A percentile compares a stretch with the other conserved stretches of the same genome.
Conservation (phyloP, 352 stramenopile species). For the Thalassiosira hispida region DNA sequence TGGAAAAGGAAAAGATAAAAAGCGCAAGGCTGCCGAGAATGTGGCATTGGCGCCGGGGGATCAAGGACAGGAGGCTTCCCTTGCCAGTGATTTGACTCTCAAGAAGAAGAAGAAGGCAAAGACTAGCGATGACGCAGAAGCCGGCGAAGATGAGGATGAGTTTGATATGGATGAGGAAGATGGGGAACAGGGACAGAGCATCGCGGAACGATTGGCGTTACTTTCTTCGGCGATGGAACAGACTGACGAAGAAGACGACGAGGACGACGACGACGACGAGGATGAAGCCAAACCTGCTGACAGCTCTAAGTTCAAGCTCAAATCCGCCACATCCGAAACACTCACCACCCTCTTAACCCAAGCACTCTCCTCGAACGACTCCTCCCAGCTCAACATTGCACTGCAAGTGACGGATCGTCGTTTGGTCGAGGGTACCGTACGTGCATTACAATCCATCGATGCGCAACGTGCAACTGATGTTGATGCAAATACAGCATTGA, state of each 20-base stretch:
- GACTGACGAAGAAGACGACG: conserved; percentile 59
- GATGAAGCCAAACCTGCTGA: conserved; percentile 19
- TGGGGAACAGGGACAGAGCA: conserved; percentile 52
- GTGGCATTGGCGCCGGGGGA: conserved; percentile 47
- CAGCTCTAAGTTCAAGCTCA: conserved; percentile 56
- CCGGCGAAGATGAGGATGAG: conserved; percentile 25
- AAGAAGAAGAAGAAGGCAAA: conserved; percentile 25
- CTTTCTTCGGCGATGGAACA: conserved; percentile 69
- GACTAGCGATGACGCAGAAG: conserved; percentile 9
- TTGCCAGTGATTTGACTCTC: conserved; percentile 42
- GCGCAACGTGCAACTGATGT: conserved; percentile 29
- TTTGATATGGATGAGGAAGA: conserved; percentile 59
- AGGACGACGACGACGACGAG: conserved; percentile 52
- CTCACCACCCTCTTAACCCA: conserved; percentile 73
- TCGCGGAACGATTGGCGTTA: conserved; percentile 72
- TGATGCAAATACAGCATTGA: not conserved
- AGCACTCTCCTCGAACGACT: conserved; percentile 72
- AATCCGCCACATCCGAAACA: conserved; percentile 76
- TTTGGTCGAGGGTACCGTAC: conserved; percentile 53
- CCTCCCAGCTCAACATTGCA: conserved; percentile 71
- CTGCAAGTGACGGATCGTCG: conserved; percentile 62
- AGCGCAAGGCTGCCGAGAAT: conserved; percentile 24
- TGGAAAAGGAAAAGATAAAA: conserved; percentile 21
- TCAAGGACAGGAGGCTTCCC: conserved; percentile 38
- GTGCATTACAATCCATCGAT: conserved; percentile 57